Conservation (phyloP, 768 basidiomycete genomes). For the Termitomyces bulborhizus region DNA sequence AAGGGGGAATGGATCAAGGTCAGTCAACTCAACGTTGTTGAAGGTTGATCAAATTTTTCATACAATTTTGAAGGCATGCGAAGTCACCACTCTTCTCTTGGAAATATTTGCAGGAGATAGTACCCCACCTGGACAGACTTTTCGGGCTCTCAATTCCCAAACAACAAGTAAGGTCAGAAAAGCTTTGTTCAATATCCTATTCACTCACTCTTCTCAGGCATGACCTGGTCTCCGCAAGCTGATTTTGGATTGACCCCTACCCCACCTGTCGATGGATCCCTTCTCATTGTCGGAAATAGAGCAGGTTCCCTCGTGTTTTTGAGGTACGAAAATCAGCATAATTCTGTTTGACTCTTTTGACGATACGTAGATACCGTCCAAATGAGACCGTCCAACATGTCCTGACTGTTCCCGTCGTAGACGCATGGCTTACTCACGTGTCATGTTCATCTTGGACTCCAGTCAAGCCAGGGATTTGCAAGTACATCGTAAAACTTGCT, state of each 20-base stretch:
- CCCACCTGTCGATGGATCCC: slow-evolving; percentile 48
- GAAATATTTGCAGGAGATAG: slow-evolving; percentile 19
- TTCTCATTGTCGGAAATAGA: slow-evolving; percentile 65
- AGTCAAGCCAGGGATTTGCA: slow-evolving; percentile 35
- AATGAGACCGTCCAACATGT: slow-evolving; percentile 25
- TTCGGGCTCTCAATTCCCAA: slow-evolving; percentile 45
- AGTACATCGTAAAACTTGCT: slow-evolving; percentile 14
- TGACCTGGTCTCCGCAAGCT: slow-evolving; percentile 63
- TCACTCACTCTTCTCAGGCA: slow-evolving; percentile 35
- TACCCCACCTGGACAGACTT: slow-evolving; percentile 14
- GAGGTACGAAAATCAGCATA: slow-evolving; percentile 30
- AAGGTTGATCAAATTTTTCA: neutral
- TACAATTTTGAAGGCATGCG: slow-evolving; percentile 35
- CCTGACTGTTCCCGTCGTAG: slow-evolving; percentile 34
- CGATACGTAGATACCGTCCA: slow-evolving; percentile 19
- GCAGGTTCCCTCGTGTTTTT: slow-evolving; percentile 58
- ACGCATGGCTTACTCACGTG: slow-evolving; percentile 61
- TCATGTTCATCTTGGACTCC: slow-evolving; percentile 54
- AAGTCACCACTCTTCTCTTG: slow-evolving; percentile 49
- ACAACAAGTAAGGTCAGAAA: slow-evolving; percentile 28
- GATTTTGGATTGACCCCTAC: slow-evolving; percentile 47
- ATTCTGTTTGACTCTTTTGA: neutral
- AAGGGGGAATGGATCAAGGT: slow-evolving; percentile 73
- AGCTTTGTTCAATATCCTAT: neutral
- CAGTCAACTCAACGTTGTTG: slow-evolving; percentile 1